Evolutionary conservation across 1,284 basidiomycete species (phyloP).

Genomic region (Rhodotorula mucilaginosa): DNA sequence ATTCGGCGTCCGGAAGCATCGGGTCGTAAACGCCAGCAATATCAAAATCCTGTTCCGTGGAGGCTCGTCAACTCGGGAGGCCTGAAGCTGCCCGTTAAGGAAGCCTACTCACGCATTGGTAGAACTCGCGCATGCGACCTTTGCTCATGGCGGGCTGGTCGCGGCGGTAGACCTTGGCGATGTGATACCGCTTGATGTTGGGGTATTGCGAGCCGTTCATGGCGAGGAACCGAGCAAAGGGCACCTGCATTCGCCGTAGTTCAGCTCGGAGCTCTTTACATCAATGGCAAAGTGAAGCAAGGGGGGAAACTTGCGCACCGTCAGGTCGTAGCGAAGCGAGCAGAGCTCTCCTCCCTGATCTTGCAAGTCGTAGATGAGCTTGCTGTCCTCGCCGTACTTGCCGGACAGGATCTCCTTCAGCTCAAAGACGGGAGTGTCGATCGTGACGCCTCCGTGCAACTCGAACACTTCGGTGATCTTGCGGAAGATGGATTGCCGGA

Average conservation of each 20-base stretch:
- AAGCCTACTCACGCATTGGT: slow-evolving; percentile 74
- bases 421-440: slow-evolving; percentile 98
- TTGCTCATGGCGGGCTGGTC: slow-evolving; percentile 98
- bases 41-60: slow-evolving; percentile 74
- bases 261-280: neutral
- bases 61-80: too few species aligned
- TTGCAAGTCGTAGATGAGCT: slow-evolving; percentile 96
- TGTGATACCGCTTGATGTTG: slow-evolving; percentile 85
- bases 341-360: slow-evolving; percentile 99
- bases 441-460: slow-evolving; percentile 82
- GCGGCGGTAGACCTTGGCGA: slow-evolving; percentile 94
- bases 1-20: slow-evolving; percentile 96
- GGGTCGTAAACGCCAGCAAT: slow-evolving; percentile 90
- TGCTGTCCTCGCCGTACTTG: slow-evolving; percentile 96
- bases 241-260: slow-evolving; percentile 55
- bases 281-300: neutral
- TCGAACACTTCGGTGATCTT: slow-evolving; percentile 87
- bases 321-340: slow-evolving; percentile 91
- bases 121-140: slow-evolving; percentile 97
- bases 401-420: slow-evolving; percentile 91
- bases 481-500: slow-evolving; percentile 84
- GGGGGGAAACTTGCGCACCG: slow-evolving; percentile 54
- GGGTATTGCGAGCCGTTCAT: slow-evolving; percentile 77
- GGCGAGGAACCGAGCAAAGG: slow-evolving; percentile 90
- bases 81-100: slow-evolving; percentile 10